Conservation (phyloP, 495 filamentous ascomycete genomes). For the Lasiosphaeria hispida region DNA sequence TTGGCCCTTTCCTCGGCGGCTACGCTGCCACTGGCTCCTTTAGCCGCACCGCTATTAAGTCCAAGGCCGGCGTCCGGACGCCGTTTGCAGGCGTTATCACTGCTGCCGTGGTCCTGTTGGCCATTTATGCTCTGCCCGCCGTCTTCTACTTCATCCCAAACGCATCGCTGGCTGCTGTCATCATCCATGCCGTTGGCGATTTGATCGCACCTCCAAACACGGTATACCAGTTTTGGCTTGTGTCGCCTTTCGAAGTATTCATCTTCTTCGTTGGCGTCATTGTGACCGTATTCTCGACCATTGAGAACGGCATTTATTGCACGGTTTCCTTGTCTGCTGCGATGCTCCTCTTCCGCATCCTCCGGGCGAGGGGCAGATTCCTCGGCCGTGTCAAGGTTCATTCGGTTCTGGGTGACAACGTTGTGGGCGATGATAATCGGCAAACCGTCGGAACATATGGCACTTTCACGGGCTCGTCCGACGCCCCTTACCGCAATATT, state of each 20-base stretch:
- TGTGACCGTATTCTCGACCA: conserved; percentile 82
- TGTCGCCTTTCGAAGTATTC: conserved; percentile 82
- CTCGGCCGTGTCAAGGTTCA: conserved; percentile 85
- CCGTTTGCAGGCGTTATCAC: conserved; percentile 93
- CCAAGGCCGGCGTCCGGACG: conserved; percentile 92
- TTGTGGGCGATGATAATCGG: conserved; percentile 58
- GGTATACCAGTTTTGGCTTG: conserved; percentile 93
- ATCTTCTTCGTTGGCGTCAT: conserved; percentile 95
- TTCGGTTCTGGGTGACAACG: conserved; percentile 80
- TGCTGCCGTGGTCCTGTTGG: conserved; percentile 82
- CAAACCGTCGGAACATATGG: conserved; percentile 42
- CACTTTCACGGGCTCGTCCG: conserved; percentile 43
- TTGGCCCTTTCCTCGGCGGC: conserved; percentile 90
- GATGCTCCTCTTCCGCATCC: conserved; percentile 79
- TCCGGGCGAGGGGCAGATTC: conserved; percentile 84
- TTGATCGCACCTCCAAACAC: conserved; percentile 92
- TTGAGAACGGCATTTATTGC: conserved; percentile 90
- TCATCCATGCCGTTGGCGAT: conserved; percentile 96
- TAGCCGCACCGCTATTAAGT: conserved; percentile 96
- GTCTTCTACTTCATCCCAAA: conserved; percentile 95
- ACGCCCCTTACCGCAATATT: conserved; percentile 58
- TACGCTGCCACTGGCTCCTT: conserved; percentile 97
- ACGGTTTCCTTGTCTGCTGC: conserved; percentile 73
- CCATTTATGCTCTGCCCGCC: conserved; percentile 87
- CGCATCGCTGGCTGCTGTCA: conserved; percentile 83